Conservation (phyloP, 1,284 basidiomycete species). For the Neotropicomus parvogracilis region DNA sequence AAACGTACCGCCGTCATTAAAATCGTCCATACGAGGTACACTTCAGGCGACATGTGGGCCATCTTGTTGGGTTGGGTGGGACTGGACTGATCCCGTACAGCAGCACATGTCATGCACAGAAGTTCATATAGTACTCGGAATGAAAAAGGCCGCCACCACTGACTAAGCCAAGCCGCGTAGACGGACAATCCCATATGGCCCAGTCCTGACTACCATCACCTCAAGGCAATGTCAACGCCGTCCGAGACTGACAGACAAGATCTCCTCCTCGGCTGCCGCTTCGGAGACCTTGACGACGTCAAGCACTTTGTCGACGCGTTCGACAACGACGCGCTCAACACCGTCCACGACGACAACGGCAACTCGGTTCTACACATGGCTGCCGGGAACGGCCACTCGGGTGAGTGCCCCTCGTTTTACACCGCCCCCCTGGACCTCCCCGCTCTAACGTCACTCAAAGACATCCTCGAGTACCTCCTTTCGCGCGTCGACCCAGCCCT, state of each 20-base stretch:
- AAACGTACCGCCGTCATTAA: slow-evolving; percentile 47
- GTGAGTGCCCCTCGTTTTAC: slow-evolving; percentile 38
- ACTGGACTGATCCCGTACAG: too few relatives aligned
- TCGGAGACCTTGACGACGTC: slow-evolving; percentile 80
- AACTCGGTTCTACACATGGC: slow-evolving; percentile 84
- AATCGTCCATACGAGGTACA: slow-evolving; percentile 60
- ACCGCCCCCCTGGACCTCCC: too few relatives aligned
- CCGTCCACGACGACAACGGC: slow-evolving; percentile 67
- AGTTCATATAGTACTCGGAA: too few relatives aligned
- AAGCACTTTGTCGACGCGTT: slow-evolving; percentile 60
- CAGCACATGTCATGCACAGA: too few relatives aligned
- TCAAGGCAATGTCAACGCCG: neutral
- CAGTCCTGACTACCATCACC: too few relatives aligned
- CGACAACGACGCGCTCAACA: slow-evolving; percentile 50
- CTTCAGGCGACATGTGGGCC: slow-evolving; percentile 62
- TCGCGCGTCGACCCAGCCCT: slow-evolving; percentile 52
- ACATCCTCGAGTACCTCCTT: slow-evolving; percentile 68
- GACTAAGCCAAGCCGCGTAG: too few relatives aligned
- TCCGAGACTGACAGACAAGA: slow-evolving; percentile 56
- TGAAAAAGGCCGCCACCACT: too few relatives aligned
- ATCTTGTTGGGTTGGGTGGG: slow-evolving; percentile 26
- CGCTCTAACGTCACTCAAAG: too few relatives aligned
- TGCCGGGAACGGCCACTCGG: slow-evolving; percentile 80
- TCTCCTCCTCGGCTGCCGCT: slow-evolving; percentile 77
- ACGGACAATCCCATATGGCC: too few relatives aligned